Base-by-base conservation (phyloP, 306 rosid species). In the Cicer chorassanicum region DNA sequence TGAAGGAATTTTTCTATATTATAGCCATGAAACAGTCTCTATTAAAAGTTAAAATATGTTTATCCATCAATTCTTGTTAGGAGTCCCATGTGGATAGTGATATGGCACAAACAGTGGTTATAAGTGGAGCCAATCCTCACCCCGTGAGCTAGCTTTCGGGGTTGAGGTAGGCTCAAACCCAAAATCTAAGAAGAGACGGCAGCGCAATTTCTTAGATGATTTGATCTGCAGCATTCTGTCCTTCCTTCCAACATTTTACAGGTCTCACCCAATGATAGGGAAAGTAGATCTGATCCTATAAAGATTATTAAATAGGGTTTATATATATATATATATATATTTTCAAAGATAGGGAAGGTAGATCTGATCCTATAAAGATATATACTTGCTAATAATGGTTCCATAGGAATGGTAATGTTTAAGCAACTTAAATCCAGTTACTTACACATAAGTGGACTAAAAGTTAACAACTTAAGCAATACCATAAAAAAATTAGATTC, bases 381-480 rank as follows among this genome's bases (percentile, higher is more conserved):
- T 61, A n/a, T 34, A 36, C 62, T 57, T 77, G 62, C 54, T 60
- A 69, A 59, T 68, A 68, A 70, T 50, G 9, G 60, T 70, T 50
- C 65, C 51, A 21, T 62, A 50, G 66, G 41, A 69, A 41, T 21
- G 57, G 39, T 40, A 45, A 46, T 10, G 21, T 55, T 11, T 43
- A 16, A 36, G 14, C 40, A 67, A 68, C 40, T 60, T 45, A 44
- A 73, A 73, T 73, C 38, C 61, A 16, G 39, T 43, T 16, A 62
- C 54, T 39, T 38, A 12, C 16, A 11, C 50, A 46, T 55, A 74
- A 40, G 60, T 29, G 45, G 48, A 60, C 12, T 45, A 9, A 6
- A 46, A 19, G 18, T 65, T 44, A 18, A 59, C 55, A 44, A 44
- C 65, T 44, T 59, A 57, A 72, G 51, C 18, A 48, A 62, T 16